Evolutionary conservation across 2,329 filamentous ascomycete species (phyloP).

Genomic region (Colletotrichum sp.): DNA sequence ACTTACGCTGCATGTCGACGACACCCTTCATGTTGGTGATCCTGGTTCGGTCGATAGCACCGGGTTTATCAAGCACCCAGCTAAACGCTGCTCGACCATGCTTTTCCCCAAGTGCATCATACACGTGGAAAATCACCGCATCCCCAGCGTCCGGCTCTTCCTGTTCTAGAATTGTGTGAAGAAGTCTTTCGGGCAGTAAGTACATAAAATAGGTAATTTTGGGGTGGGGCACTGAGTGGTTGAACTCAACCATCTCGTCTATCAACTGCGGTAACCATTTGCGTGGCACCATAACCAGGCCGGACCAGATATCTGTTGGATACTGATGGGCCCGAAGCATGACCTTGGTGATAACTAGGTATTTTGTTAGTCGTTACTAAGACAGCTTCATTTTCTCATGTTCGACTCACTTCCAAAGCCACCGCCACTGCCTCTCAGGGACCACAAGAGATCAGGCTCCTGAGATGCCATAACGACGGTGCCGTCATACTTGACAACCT

Average conservation of each 20-base stretch:
- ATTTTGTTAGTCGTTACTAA: background rate
- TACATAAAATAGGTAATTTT: constrained; percentile 13
- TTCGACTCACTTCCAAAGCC: background rate
- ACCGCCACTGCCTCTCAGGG: background rate
- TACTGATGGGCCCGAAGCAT: constrained; percentile 2
- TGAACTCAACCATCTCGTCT: background rate
- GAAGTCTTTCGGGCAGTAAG: background rate
- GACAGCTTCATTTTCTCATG: background rate
- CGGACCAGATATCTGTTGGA: constrained; percentile 9
- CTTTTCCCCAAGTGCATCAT: background rate
- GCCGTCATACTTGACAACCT: constrained; percentile 13
- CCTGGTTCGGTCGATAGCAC: background rate
- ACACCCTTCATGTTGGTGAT: constrained; percentile 11
- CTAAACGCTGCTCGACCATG: background rate
- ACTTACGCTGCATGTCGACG: background rate
- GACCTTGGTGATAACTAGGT: background rate
- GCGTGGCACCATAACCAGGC: background rate
- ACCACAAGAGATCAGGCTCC: constrained; percentile 5
- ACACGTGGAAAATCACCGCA: background rate
- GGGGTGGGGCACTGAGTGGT: background rate
- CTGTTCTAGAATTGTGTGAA: background rate
- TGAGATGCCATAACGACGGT: background rate
- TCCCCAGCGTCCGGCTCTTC: background rate
- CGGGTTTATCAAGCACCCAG: constrained; percentile 3
- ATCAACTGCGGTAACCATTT: background rate